Conservation (phyloP, 73 alveolate genomes). For the Paramecium tetraurelia region DNA sequence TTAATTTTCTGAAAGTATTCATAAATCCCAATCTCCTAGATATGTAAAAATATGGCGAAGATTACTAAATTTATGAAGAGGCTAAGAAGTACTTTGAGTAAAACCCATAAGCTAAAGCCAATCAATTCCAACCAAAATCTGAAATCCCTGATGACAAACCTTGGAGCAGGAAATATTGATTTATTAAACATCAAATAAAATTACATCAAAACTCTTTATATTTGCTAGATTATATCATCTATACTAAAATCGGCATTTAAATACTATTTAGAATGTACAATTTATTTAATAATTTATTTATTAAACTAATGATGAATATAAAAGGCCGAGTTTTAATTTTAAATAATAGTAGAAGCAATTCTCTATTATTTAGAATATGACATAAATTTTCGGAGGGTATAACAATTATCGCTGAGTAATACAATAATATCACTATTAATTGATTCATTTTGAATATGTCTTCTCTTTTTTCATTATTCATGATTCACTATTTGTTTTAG, state of each 20-base stretch:
- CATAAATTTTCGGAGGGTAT: constrained; percentile 25
- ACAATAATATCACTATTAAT: neutral
- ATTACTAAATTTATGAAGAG: constrained; percentile 41
- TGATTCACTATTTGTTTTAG: neutral
- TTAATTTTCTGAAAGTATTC: constrained; percentile 53
- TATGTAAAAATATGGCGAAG: constrained; percentile 13
- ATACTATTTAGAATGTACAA: neutral
- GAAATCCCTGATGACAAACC: constrained; percentile 51
- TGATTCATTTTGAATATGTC: neutral
- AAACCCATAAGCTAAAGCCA: constrained; percentile 58
- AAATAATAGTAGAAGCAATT: neutral
- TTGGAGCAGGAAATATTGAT: constrained; percentile 63
- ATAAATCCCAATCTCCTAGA: neutral
- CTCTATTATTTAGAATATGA: neutral
- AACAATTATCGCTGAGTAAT: constrained; percentile 5
- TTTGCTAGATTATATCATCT: neutral
- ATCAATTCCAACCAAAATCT: constrained; percentile 23
- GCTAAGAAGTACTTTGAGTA: constrained; percentile 56
- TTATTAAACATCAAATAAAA: neutral
- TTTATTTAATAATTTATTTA: neutral
- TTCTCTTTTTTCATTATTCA: neutral
- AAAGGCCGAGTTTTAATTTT: constrained; percentile 24
- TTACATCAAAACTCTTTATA: neutral
- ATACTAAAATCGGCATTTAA: neutral
- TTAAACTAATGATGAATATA: neutral